Evolutionary conservation across 2,329 filamentous ascomycete species (phyloP), one percentile per base, ranked within the genome.

Genomic region (Huntiella moniliformis): DNA sequence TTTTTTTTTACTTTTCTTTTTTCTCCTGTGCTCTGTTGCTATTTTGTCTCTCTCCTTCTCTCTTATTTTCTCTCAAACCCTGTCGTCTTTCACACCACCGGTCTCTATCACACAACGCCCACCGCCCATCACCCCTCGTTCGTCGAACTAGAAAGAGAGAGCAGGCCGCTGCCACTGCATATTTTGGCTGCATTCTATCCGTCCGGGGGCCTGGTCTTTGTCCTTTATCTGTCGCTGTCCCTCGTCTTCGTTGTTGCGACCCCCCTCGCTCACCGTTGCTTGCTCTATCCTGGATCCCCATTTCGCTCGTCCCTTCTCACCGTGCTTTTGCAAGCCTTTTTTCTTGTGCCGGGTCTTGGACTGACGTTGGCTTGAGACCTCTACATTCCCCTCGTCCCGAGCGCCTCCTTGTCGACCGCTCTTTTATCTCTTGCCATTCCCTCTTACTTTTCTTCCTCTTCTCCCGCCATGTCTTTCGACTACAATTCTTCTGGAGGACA

Each of bases 391-490:
- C 39, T 28, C 39, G 39, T 41, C 18, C 39, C 39, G 39, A 41
- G 39, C 33, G 39, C 40, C 37, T 40, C 48, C 22, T 28, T 45
- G 34, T 34, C 36, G 40, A 47, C 40, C 42, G 40, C 45, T 41
- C 42, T 45, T 47, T 47, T 44, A 35, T 32, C 42, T 46, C 11
- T 36, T 46, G 17, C 12, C 22, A 28, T 28, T 8, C 31, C 16
- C 18, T 38, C 38, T 46, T 43, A 28, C 16, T 45, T 39, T 45
- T 45, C 46, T 39, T 48, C 44, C 34, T 41, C 41, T 31, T 48
- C 22, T 44, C 42, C 38, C 22, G 38, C 37, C 41, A 50, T 50
- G 45, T 50, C 48, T 36, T 48, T 50, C 44, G 42, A 50, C 42
- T 49, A 42, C 22, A 49, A 42, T 46, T 45, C 47, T 34, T 44